Conservation (phyloP, 1,139 yeast genomes). For the Candida freyschussii region DNA sequence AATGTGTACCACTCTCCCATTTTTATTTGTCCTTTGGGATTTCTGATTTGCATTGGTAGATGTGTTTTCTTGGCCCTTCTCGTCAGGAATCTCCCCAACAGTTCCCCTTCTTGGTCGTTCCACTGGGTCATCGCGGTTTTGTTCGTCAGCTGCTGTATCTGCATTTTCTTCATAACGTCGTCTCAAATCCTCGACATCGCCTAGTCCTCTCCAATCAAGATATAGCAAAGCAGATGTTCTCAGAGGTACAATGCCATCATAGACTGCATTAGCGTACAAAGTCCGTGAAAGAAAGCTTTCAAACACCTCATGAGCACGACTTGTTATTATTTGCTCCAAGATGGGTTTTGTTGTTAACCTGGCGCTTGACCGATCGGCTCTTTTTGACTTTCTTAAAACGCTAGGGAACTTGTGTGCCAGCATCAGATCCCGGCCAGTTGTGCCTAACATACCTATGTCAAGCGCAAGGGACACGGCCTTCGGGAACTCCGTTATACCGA, state of each 20-base stretch:
- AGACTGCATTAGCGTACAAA: slow-evolving; percentile 34
- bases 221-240: slow-evolving; percentile 80
- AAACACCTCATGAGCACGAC: slow-evolving; percentile 42
- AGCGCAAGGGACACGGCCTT: slow-evolving; percentile 51
- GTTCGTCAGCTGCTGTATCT: slow-evolving; percentile 6
- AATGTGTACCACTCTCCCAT: not conserved
- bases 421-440: slow-evolving; percentile 60
- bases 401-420: slow-evolving; percentile 33
- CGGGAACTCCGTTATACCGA: slow-evolving; percentile 63
- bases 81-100: slow-evolving; percentile 34
- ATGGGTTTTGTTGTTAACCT: slow-evolving; percentile 39
- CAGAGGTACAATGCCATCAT: slow-evolving; percentile 90
- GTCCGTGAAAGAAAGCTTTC: slow-evolving; percentile 44
- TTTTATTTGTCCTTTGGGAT: not conserved
- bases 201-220: slow-evolving; percentile 60
- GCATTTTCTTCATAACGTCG: slow-evolving; percentile 15
- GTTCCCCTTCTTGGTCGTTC: slow-evolving; percentile 10
- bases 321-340: slow-evolving; percentile 45
- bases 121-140: slow-evolving; percentile 11
- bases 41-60: not conserved
- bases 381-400: slow-evolving; percentile 8
- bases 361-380: slow-evolving; percentile 10
- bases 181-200: slow-evolving; percentile 41
- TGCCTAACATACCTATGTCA: slow-evolving; percentile 58
- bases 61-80: slow-evolving; percentile 6